Evolutionary conservation across 192 early-diverging fungal genomes (phyloP).

Genomic region (Mortierella hygrophila): DNA sequence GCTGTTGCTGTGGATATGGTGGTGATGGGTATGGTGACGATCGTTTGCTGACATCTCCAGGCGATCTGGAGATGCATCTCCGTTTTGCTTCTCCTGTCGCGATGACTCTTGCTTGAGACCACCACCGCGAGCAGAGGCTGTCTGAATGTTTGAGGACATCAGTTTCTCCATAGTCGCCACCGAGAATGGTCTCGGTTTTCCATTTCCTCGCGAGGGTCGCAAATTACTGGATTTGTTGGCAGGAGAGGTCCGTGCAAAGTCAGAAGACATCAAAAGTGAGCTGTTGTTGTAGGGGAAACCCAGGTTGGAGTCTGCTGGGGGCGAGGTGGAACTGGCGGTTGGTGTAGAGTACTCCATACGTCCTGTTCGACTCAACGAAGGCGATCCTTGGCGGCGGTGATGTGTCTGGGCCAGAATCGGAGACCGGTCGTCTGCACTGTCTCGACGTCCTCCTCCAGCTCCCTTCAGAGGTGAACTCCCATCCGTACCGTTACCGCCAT

Average conservation of each 20-base stretch:
- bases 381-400: conserved; percentile 26
- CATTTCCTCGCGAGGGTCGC: neutral
- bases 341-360: neutral
- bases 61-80: neutral
- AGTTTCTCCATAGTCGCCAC: conserved; percentile 54
- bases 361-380: conserved; percentile 24
- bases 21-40: neutral
- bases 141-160: neutral
- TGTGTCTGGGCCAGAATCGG: conserved; percentile 34
- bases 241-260: conserved; percentile 1
- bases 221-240: neutral
- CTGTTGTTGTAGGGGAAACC: conserved; percentile 55
- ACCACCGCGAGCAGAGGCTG: neutral
- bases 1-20: neutral
- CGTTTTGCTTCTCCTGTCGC: neutral
- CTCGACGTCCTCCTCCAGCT: neutral
- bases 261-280: conserved; percentile 33
- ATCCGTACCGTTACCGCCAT: neutral
- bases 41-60: neutral
- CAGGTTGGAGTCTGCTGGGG: conserved; percentile 16
- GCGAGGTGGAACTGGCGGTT: neutral
- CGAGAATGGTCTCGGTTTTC: conserved; percentile 48
- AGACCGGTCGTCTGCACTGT: conserved; percentile 17
- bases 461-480: neutral
- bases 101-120: neutral